A percentile compares a stretch with the other conserved stretches of the same genome.
These are phyloP conservation scores for Kernera saxatilis DNA, from an alignment of 345 rosid species.

Conservation along the genomic window DNA sequence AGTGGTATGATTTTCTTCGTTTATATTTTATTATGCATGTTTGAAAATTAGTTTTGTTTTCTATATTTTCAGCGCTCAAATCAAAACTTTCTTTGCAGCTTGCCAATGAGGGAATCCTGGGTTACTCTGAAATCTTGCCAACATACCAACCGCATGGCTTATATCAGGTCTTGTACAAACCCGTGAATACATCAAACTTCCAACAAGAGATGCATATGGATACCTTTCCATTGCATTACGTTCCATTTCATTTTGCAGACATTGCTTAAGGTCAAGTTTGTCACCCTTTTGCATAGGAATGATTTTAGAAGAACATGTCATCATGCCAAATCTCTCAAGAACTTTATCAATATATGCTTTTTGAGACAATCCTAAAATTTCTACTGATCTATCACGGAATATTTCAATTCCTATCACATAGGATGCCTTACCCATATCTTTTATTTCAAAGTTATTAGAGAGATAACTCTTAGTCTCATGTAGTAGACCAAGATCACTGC, in stretches of 20 bases:
- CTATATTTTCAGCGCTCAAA: too few relatives aligned
- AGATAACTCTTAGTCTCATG: too few relatives aligned
- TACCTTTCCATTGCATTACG: neutral
- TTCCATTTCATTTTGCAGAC: neutral
- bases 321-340: neutral
- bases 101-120: neutral
- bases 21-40: too few relatives aligned
- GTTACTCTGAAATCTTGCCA: neutral
- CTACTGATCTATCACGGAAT: neutral
- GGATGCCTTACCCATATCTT: too few relatives aligned
- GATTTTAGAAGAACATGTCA: neutral
- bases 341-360: neutral
- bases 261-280: neutral
- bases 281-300: neutral
- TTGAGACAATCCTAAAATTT: neutral
- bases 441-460: too few relatives aligned
- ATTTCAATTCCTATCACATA: neutral
- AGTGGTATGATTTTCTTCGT: too few relatives aligned
- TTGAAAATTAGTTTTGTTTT: too few relatives aligned
- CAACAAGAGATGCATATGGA: neutral
- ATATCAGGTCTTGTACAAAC: neutral
- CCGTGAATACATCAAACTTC: neutral
- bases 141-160: neutral
- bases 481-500: too few relatives aligned
- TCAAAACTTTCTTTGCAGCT: neutral